Evolutionary conservation across 441 rosid genomes (phyloP).

Genomic region (Pelargonium myrrhifolium): DNA sequence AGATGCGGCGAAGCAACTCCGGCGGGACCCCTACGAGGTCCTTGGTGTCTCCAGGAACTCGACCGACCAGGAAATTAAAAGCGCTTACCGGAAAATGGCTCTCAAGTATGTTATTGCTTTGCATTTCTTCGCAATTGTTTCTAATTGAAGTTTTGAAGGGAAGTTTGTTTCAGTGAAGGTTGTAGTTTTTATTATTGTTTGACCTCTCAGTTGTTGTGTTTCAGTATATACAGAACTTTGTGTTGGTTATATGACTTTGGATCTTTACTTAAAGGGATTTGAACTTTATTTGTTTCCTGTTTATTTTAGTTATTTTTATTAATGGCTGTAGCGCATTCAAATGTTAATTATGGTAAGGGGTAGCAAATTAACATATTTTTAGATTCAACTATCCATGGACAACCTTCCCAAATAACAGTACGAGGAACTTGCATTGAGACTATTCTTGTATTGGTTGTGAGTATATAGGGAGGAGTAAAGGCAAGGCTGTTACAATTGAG

Average conservation of each 20-base stretch:
- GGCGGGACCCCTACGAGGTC: conserved; percentile 88
- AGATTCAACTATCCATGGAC: background rate
- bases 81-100: conserved; percentile 85
- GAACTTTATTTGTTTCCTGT: background rate
- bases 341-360: background rate
- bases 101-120: conserved; percentile 50
- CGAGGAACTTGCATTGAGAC: background rate
- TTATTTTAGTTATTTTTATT: background rate
- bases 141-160: background rate
- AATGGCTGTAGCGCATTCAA: background rate
- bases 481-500: background rate
- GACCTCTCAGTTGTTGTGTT: background rate
- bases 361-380: background rate
- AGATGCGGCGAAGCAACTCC: conserved; percentile 55
- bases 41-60: conserved; percentile 63
- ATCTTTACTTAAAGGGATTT: background rate
- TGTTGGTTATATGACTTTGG: background rate
- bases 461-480: background rate
- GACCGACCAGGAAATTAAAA: conserved; percentile 85
- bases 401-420: background rate
- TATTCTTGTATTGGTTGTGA: background rate
- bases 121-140: background rate
- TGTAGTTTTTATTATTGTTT: background rate
- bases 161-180: background rate
- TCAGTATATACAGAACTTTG: background rate